Conservation (phyloP, 2,329 filamentous ascomycete genomes). For the Aspergillus sp. region DNA sequence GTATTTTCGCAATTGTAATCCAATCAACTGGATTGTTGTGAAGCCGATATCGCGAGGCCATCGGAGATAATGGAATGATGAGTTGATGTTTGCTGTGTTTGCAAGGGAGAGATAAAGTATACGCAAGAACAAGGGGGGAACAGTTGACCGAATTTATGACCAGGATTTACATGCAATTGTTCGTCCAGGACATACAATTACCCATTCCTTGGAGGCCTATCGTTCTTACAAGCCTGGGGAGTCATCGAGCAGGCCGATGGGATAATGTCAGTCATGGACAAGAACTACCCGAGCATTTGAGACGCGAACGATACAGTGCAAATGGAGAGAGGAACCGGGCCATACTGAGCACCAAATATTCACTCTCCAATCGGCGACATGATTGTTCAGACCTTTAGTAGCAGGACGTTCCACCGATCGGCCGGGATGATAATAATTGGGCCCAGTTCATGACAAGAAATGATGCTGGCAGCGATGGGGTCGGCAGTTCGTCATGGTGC, state of each 20-base stretch:
- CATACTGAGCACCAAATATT: background rate
- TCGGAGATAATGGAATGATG: background rate
- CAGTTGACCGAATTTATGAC: background rate
- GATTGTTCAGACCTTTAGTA: background rate
- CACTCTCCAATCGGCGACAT: background rate
- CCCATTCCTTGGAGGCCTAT: no score
- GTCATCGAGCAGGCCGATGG: background rate
- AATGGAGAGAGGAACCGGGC: background rate
- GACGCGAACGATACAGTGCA: background rate
- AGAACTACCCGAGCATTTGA: background rate
- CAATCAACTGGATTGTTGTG: background rate
- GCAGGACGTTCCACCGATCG: background rate
- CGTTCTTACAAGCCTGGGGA: background rate
- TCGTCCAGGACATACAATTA: background rate
- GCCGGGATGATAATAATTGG: background rate
- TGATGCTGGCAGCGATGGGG: background rate
- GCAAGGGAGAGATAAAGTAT: slow-evolving; percentile 6
- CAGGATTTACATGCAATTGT: background rate
- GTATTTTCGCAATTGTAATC: background rate
- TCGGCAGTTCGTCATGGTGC: slow-evolving; percentile 8
- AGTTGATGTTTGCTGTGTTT: slow-evolving; percentile 18
- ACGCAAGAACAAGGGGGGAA: background rate
- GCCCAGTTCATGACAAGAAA: background rate
- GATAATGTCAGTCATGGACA: background rate
- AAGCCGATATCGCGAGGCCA: background rate